Percentiles rank a stretch among this genome's conserved stretches.
Conservation (phyloP, 2,329 filamentous ascomycete species). For the Microsporum ferrugineum region DNA sequence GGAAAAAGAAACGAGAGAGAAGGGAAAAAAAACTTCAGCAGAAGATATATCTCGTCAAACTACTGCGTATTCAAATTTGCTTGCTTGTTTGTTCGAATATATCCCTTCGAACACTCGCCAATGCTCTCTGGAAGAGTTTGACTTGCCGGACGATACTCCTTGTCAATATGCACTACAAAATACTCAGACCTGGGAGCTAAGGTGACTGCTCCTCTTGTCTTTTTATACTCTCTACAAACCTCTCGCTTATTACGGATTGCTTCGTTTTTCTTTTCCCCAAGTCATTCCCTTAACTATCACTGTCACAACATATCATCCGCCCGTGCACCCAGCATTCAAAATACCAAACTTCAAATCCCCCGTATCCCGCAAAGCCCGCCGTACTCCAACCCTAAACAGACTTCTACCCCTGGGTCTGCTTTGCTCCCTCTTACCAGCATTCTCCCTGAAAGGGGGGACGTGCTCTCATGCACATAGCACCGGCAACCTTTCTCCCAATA, state of each 20-base stretch:
- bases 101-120: background rate
- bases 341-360: background rate
- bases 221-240: background rate
- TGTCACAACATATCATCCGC: too few relatives aligned
- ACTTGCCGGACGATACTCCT: background rate
- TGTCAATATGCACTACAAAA: background rate
- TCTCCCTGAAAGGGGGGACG: background rate
- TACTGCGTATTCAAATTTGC: background rate
- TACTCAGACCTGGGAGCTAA: background rate
- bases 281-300: background rate
- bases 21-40: background rate
- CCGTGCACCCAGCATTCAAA: background rate
- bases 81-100: background rate
- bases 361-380: background rate
- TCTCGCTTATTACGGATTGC: background rate
- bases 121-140: constrained; percentile 1
- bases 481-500: background rate
- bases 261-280: background rate
- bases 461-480: background rate
- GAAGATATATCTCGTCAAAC: background rate
- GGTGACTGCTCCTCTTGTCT: background rate
- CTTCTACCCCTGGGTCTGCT: background rate
- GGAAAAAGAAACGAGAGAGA: background rate
- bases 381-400: background rate
- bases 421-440: background rate